These are phyloP conservation scores for Gracilariopsis chorda DNA, from an alignment of 23 red algal genomes.

Conservation along the genomic window DNA sequence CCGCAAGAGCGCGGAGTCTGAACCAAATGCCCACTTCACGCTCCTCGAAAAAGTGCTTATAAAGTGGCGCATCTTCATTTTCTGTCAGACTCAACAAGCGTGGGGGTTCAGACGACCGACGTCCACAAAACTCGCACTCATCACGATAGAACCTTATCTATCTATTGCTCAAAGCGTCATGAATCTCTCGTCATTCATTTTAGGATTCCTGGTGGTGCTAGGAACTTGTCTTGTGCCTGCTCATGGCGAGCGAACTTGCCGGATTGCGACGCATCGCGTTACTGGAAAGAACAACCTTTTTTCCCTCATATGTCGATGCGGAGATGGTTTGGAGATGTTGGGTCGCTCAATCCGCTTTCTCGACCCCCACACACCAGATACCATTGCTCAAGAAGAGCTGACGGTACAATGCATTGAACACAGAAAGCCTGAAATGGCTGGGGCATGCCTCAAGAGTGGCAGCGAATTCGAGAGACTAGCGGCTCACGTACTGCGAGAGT, in stretches of 20 bases:
- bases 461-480: neutral
- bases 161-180: too few species aligned
- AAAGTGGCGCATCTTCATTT: too few species aligned
- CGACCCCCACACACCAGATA: slow-evolving; percentile 14
- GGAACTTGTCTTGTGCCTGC: neutral
- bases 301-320: slow-evolving; percentile 36
- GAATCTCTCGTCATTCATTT: too few species aligned
- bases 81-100: too few species aligned
- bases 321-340: slow-evolving; percentile 4
- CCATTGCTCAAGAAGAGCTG: slow-evolving; percentile 22
- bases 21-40: too few species aligned
- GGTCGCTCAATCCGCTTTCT: slow-evolving; percentile 32
- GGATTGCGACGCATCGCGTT: slow-evolving; percentile 33
- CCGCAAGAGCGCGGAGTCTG: too few species aligned
- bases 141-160: too few species aligned
- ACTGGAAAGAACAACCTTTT: slow-evolving; percentile 46
- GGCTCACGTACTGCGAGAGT: slow-evolving; percentile 3
- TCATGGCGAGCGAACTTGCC: neutral
- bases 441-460: neutral
- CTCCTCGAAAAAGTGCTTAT: too few species aligned
- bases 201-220: neutral
- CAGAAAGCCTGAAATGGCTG: neutral
- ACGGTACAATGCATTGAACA: slow-evolving; percentile 33
- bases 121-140: too few species aligned
- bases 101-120: too few species aligned